Evolutionary conservation across 176 grass and related monocot species (phyloP).

Genomic region (Phoenix roebelenii): DNA sequence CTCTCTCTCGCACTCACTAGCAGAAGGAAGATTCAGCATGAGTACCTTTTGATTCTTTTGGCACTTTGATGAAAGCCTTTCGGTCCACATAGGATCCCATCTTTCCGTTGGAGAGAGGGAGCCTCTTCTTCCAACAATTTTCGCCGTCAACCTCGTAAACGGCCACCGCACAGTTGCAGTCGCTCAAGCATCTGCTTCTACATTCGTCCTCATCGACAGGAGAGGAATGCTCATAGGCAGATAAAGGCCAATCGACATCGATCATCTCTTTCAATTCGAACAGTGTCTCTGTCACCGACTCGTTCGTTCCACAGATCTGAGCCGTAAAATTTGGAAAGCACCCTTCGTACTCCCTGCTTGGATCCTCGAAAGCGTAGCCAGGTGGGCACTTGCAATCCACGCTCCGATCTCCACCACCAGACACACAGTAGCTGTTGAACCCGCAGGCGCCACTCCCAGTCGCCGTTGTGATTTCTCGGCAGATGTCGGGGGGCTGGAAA

Average conservation of each 20-base stretch:
- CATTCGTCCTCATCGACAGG: neutral
- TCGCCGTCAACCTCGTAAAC: neutral
- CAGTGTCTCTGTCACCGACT: too few species aligned
- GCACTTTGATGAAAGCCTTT: slow-evolving; percentile 3
- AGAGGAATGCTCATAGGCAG: neutral
- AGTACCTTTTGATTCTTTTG: neutral
- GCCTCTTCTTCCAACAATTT: slow-evolving; percentile 8
- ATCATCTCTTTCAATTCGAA: neutral
- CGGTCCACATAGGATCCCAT: neutral
- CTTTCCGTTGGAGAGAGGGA: slow-evolving; percentile 7
- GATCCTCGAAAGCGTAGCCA: slow-evolving; percentile 36
- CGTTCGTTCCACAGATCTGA: slow-evolving; percentile 34
- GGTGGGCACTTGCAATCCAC: slow-evolving; percentile 27
- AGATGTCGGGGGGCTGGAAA: slow-evolving; percentile 22
- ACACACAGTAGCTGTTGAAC: slow-evolving; percentile 30
- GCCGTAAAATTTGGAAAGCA: slow-evolving; percentile 31
- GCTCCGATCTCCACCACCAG: neutral
- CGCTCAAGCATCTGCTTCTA: neutral
- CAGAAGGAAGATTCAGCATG: too few species aligned
- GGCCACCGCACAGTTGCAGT: slow-evolving; percentile 1
- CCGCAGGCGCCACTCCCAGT: slow-evolving; percentile 25
- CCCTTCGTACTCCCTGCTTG: slow-evolving; percentile 14
- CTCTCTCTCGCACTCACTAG: too few species aligned
- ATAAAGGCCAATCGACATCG: slow-evolving; percentile 3
- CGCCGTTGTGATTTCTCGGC: neutral